Percentiles rank a stretch among this genome's conserved stretches.
Conservation (phyloP, 208 protist species). For the Crithidia bombi region DNA sequence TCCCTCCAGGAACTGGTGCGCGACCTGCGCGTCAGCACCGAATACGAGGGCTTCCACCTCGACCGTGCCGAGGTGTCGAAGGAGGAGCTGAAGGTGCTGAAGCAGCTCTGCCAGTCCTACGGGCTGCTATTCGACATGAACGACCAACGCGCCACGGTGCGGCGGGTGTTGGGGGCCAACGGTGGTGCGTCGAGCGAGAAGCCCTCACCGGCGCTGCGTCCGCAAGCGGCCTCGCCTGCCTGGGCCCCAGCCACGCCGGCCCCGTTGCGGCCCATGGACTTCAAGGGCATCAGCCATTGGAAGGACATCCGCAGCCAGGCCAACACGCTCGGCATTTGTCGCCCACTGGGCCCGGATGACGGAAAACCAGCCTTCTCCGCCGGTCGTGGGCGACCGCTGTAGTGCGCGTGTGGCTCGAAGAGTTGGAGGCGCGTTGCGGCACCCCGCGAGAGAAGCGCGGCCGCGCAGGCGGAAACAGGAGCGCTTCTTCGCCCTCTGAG, state of each 20-base stretch:
- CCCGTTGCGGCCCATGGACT: constrained; percentile 68
- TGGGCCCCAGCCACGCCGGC: constrained; percentile 60
- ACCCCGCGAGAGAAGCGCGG: constrained; percentile 4
- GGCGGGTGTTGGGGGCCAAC: constrained; percentile 49
- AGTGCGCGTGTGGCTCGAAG: background rate
- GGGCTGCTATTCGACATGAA: constrained; percentile 63
- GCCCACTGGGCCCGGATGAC: constrained; percentile 64
- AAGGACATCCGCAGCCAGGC: constrained; percentile 52
- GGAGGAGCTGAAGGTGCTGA: constrained; percentile 74
- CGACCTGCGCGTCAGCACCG: constrained; percentile 74
- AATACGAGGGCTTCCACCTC: constrained; percentile 79
- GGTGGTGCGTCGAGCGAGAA: constrained; percentile 44
- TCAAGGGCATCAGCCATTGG: constrained; percentile 82
- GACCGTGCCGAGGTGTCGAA: constrained; percentile 59
- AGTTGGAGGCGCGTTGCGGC: no score
- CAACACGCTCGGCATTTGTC: constrained; percentile 50
- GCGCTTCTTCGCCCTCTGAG: no score
- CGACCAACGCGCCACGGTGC: constrained; percentile 67
- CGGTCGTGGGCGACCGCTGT: constrained; percentile 64
- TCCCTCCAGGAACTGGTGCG: constrained; percentile 76
- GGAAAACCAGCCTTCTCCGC: constrained; percentile 56
- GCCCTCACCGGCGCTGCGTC: constrained; percentile 67
- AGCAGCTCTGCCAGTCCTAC: constrained; percentile 83
- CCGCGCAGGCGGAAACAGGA: no score
- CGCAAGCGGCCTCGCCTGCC: constrained; percentile 29